Evolutionary conservation across 2,329 filamentous ascomycete species (phyloP).

Genomic region (Colletotrichum destructivum): DNA sequence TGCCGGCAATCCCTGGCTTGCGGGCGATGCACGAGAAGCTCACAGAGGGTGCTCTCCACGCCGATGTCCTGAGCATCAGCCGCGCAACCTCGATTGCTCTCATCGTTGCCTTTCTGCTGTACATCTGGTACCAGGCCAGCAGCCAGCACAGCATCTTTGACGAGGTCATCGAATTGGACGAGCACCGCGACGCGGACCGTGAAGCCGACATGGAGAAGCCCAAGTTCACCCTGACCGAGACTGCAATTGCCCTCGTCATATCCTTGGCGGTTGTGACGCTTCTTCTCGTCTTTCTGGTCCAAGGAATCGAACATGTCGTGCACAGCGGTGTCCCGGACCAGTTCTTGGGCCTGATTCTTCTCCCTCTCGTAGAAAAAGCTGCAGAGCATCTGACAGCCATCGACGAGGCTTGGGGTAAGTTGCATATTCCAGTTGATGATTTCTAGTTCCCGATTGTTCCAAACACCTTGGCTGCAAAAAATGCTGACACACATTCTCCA

Average conservation of each 20-base stretch:
- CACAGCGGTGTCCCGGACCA: constrained; percentile 52
- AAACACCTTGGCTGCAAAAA: too few species aligned
- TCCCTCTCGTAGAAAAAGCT: constrained; percentile 79
- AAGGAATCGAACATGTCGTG: constrained; percentile 70
- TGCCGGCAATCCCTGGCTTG: constrained; percentile 45
- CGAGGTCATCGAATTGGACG: constrained; percentile 64
- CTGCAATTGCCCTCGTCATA: constrained; percentile 70
- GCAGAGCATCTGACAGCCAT: constrained; percentile 80
- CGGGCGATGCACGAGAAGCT: constrained; percentile 47
- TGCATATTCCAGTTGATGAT: background rate
- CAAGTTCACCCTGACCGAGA: constrained; percentile 78
- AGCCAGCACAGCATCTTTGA: constrained; percentile 76
- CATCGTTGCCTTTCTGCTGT: constrained; percentile 71
- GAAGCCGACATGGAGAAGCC: constrained; percentile 69
- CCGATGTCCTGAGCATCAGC: constrained; percentile 71
- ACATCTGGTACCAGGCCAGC: constrained; percentile 73
- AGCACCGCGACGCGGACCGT: constrained; percentile 71
- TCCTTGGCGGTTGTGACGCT: constrained; percentile 73
- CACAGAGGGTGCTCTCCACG: constrained; percentile 55
- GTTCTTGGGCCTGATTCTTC: constrained; percentile 70
- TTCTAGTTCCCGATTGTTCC: too few species aligned
- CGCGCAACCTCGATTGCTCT: constrained; percentile 74
- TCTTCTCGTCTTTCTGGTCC: constrained; percentile 78
- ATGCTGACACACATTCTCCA: background rate
- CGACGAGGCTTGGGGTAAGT: constrained; percentile 74